Evolutionary conservation across 768 basidiomycete genomes (phyloP), one percentile per base, ranked within the genome.

Genomic region (Sporobolomyces pararoseus): DNA sequence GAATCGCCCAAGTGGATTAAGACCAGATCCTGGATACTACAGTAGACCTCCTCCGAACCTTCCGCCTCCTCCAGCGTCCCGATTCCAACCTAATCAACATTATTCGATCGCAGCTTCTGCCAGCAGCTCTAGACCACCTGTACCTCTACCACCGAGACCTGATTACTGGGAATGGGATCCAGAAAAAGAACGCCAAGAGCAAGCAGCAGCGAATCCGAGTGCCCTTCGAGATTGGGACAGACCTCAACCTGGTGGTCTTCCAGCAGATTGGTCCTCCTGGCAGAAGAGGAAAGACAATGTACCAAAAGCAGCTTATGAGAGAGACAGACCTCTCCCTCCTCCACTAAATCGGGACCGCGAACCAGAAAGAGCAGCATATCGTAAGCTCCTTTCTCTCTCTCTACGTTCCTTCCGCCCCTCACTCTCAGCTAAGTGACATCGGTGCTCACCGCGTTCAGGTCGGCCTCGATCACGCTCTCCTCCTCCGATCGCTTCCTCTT

Each of bases 341-440:
- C n/a, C n/a, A n/a, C n/a, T n/a, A n/a, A n/a, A n/a, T n/a, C n/a
- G n/a, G n/a, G n/a, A n/a, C n/a, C n/a, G n/a, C n/a, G n/a, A n/a
- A n/a, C n/a, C n/a, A n/a, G n/a, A n/a, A 39, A 25, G 57, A 27
- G n/a, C 54, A 14, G 21, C 35, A 21, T 53, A 32, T 29, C 39
- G 63, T 64, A 16, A 39, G 63, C 53, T 29, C 13, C 49, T n/a
- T n/a, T n/a, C 19, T 23, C 44, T 31, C 32, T 46, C 51, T 32
- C 32, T 31, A 2, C 60, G 25, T 19, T 47, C 23, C 46, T 12
- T 13, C 13, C 21, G 46, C 9, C 17, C 39, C 17, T 17, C 10
- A 42, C 39, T 42, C 17, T 9, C 9, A 9, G 10, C 17, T 17
- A 9, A 9, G 39, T 42, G 9, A 9, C 39, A 9, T 42, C 17